Base-by-base conservation (phyloP, 2,329 filamentous ascomycete genomes). In the Teratosphaeria zuluensis region DNA sequence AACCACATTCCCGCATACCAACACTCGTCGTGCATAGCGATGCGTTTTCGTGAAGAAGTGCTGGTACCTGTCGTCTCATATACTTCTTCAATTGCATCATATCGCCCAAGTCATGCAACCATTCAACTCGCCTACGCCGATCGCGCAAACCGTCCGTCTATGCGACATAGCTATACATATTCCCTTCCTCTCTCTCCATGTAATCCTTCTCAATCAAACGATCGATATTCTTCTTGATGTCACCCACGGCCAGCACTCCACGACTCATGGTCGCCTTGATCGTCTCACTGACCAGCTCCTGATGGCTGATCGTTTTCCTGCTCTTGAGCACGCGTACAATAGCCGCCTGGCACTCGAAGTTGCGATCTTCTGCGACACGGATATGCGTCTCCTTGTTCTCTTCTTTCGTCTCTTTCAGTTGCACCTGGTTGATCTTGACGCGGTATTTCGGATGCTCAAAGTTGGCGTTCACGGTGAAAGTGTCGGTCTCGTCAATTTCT, bases 391-490 rank as follows among this genome's bases (percentile, higher is more conserved):
- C 90, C 74, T 91, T 89, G 76, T 96, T 96, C 75, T 99, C 94
- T 69, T 92, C 88, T 68, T 88, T 89, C 0, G 94, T 97, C 76
- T 99, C 94, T 75, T 94, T 95, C 55, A 96, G 82, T 75, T 99
- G 94, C 66, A 99, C 94, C 75, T 96, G 92, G 76, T 97, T 99
- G 78, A 99, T 96, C 78, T 99, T 99, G 76, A 99, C 86, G 58
- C 91, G 85, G 74, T 89, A 88, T 74, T 94, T 95, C 21, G 86
- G 81, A 69, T 96, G 88, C 2, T 77, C 77, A 74, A 99, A 99
- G 16, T 72, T 72, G 52, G 81, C 74, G 76, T 96, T 96, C 69
- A 95, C 86, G 0, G 84, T 84, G 69, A 99, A 99, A 0, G 86
- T 89, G 74, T 99, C 95, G 0, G 83, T 89, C 0, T 78, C 70